phyloP scores from a whole-genome alignment of 495 filamentous ascomycete species.

The Aspergillus mulundensis region DNA sequence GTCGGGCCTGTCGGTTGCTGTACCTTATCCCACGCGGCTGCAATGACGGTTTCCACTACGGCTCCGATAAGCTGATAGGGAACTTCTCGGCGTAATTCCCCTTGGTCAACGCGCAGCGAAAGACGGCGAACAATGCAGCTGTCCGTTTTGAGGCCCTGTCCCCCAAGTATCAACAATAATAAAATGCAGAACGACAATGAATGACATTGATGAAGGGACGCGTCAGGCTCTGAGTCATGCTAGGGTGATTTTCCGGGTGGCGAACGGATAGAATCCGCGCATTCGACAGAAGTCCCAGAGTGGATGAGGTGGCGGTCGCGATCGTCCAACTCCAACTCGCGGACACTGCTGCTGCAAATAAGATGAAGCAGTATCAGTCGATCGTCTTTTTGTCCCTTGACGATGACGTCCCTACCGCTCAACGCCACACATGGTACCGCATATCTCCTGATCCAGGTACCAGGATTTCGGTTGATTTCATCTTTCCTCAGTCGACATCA shows the following conservation, averaged over 20 bases:
- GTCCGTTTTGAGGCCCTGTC: not conserved
- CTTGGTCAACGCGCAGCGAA: constrained; percentile 22
- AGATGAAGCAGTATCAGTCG: not conserved
- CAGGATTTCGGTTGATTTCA: not conserved
- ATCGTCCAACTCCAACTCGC: not conserved
- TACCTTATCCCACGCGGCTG: constrained; percentile 16
- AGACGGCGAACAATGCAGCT: not conserved
- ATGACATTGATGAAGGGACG: not conserved
- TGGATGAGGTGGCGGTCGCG: constrained; percentile 8
- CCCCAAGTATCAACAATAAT: not conserved
- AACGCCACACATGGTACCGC: not conserved
- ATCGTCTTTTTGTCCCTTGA: not conserved
- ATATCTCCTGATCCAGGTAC: not conserved
- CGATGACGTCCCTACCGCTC: not conserved
- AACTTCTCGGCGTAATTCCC: constrained; percentile 24
- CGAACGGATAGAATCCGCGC: not conserved
- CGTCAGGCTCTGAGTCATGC: not conserved
- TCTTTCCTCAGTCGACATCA: not conserved
- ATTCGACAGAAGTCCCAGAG: not conserved
- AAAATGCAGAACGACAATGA: not conserved
- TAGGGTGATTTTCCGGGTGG: constrained; percentile 7
- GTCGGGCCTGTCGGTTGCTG: not conserved
- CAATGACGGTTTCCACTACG: constrained; percentile 11
- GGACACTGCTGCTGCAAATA: not conserved
- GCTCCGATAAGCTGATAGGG: constrained; percentile 27